Percentiles rank a stretch among this genome's conserved stretches.
These are phyloP conservation scores for Ammopiptanthus mongolicus DNA, from an alignment of 306 rosid species.

Conservation along the genomic window DNA sequence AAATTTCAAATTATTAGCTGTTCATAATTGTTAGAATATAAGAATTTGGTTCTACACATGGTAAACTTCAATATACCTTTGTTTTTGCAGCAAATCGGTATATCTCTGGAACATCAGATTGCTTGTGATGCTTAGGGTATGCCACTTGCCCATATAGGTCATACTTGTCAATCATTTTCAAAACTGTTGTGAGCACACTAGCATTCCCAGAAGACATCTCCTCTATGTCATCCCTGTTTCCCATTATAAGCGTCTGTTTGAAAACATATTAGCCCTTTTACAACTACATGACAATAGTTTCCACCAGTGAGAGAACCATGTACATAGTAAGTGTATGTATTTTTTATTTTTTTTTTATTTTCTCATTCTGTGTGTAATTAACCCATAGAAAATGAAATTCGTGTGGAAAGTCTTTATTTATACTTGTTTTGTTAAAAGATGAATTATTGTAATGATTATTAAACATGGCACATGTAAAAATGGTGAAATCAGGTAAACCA, in stretches of 20 bases:
- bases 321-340: too few species aligned
- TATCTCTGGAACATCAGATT: constrained; percentile 66
- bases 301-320: not conserved
- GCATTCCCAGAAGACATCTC: constrained; percentile 61
- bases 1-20: constrained; percentile 10
- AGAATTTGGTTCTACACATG: not conserved
- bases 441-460: too few species aligned
- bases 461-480: too few species aligned
- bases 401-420: too few species aligned
- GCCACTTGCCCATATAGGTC: constrained; percentile 70
- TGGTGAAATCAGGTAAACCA: too few species aligned
- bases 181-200: constrained; percentile 50
- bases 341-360: too few species aligned
- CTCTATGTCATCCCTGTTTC: constrained; percentile 60
- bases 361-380: too few species aligned
- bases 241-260: constrained; percentile 57
- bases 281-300: not conserved
- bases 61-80: constrained; percentile 41
- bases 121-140: constrained; percentile 69
- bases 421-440: too few species aligned
- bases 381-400: too few species aligned
- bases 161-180: constrained; percentile 61
- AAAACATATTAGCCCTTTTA: constrained; percentile 1
- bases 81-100: constrained; percentile 65
- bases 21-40: not conserved